Evolutionary conservation across 176 grass and related monocot species (phyloP), one percentile per base, ranked within the genome.

Genomic region (Rhynchospora breviuscula): DNA sequence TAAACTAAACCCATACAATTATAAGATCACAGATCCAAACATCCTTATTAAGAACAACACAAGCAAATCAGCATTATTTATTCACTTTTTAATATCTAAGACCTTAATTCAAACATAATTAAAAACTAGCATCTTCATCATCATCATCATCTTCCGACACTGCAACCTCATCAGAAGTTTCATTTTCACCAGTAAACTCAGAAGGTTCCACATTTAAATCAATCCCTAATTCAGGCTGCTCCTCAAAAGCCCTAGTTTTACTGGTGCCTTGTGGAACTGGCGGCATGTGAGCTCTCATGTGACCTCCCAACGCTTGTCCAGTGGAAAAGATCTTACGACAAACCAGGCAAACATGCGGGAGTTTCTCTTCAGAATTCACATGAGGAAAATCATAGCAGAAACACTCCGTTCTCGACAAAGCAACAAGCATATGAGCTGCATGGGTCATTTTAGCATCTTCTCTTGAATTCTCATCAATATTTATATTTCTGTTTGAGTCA

Each of bases 171-270:
- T 46, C 7, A 53, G 73, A 77, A 8, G 47, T 2, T 56, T 77
- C 5, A 31, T 6, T 2, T 56, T 77, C 5, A 31, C 12, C 6
- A 77, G 21, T 15, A 77, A 29, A 22, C 73, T 56, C 49, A 77
- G 73, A 47, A 17, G 73, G 13, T 77, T 26, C 22, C 15, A 56
- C 13, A 77, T 77, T 77, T 31, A 77, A 77, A 77, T 77, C 73
- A 57, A 77, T 56, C 12, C 49, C 73, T 54, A 77, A 31, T 17
- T 17, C 23, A 77, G 4, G 49, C 51, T 31, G 26, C 49, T 31
- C 23, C 23, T 77, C 22, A 12, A 17, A 23, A 77, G 23, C 48
- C 22, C 11, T 56, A 33, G 21, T 13, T 56, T 57, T 17, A 31
- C 49, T 5, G 6, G 21, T 5, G 53, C 11, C 47, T 2, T 53